These are phyloP conservation scores for Mycena alexandri DNA, from an alignment of 768 basidiomycete genomes.

Conservation along the genomic window DNA sequence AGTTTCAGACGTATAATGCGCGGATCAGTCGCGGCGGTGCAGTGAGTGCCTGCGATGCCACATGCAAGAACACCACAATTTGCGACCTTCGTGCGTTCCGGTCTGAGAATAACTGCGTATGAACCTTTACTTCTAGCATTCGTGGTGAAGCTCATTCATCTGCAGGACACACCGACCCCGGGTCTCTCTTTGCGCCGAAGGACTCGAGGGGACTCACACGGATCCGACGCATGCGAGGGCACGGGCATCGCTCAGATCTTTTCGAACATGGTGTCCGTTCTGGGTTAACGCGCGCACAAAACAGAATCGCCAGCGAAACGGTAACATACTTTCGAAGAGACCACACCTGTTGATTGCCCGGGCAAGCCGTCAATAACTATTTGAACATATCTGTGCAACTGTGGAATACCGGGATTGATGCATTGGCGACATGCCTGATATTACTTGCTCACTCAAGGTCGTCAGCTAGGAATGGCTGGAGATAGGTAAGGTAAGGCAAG, in stretches of 20 bases:
- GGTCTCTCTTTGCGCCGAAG: slow-evolving; percentile 17
- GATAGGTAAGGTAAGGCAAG: too few species aligned
- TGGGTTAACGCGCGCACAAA: too few species aligned
- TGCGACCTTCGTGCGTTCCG: slow-evolving; percentile 50
- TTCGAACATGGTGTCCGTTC: slow-evolving; percentile 10
- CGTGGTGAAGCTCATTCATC: background rate
- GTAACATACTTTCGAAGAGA: too few species aligned
- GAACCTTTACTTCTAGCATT: background rate
- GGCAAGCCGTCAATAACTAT: too few species aligned
- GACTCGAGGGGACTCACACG: background rate
- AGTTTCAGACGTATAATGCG: slow-evolving; percentile 48
- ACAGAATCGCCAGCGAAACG: too few species aligned
- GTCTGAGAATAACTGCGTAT: slow-evolving; percentile 45
- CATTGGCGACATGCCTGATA: too few species aligned
- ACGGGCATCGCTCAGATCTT: slow-evolving; percentile 16
- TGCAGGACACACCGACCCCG: slow-evolving; percentile 16
- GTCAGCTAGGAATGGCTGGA: too few species aligned
- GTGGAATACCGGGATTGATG: too few species aligned
- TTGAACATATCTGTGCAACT: too few species aligned
- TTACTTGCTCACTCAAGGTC: too few species aligned
- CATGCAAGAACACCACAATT: slow-evolving; percentile 47
- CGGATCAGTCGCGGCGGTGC: slow-evolving; percentile 44
- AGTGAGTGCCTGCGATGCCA: slow-evolving; percentile 41
- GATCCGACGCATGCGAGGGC: slow-evolving; percentile 22
- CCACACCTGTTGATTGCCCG: too few species aligned